Percentiles rank a stretch among this genome's conserved stretches.
Evolutionary conservation across 2,329 filamentous ascomycete species (phyloP).

Genomic region (Fonsecaea erecta): DNA sequence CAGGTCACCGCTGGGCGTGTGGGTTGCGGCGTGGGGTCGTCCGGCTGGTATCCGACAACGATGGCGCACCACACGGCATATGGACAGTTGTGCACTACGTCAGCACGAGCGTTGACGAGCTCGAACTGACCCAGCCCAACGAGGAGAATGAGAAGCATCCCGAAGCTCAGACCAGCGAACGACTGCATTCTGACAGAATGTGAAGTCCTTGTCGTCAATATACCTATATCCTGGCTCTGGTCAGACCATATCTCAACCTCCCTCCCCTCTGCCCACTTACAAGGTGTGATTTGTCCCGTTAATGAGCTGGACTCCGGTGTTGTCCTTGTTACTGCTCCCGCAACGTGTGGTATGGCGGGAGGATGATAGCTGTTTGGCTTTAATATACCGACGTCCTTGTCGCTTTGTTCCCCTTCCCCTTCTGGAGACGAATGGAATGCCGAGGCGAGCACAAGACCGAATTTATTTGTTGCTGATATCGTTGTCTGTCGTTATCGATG

Average conservation of each 20-base stretch:
- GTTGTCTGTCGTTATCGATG: too few species aligned
- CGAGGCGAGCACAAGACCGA: neutral
- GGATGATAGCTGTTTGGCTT: neutral
- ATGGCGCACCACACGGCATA: conserved; percentile 21
- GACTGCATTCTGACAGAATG: neutral
- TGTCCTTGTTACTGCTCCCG: neutral
- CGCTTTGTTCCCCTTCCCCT: neutral
- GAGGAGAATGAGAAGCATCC: neutral
- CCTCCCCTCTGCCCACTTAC: neutral
- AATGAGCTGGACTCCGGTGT: too few species aligned
- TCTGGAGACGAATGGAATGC: neutral
- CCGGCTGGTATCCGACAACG: conserved; percentile 7
- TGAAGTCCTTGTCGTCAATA: neutral
- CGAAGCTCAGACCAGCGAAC: neutral
- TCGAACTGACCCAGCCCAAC: neutral
- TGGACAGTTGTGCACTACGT: conserved; percentile 15
- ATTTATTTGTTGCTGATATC: neutral
- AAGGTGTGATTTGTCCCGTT: neutral
- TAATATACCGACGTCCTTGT: neutral
- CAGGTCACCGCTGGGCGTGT: neutral
- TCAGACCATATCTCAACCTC: neutral
- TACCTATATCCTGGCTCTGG: neutral
- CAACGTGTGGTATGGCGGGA: neutral
- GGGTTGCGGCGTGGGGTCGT: conserved; percentile 6
- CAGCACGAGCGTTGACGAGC: neutral